Percentiles rank a stretch among this genome's conserved stretches.
These are phyloP conservation scores for Arthrinium puccinioides DNA, from an alignment of 2,329 filamentous ascomycete genomes.

Conservation along the genomic window DNA sequence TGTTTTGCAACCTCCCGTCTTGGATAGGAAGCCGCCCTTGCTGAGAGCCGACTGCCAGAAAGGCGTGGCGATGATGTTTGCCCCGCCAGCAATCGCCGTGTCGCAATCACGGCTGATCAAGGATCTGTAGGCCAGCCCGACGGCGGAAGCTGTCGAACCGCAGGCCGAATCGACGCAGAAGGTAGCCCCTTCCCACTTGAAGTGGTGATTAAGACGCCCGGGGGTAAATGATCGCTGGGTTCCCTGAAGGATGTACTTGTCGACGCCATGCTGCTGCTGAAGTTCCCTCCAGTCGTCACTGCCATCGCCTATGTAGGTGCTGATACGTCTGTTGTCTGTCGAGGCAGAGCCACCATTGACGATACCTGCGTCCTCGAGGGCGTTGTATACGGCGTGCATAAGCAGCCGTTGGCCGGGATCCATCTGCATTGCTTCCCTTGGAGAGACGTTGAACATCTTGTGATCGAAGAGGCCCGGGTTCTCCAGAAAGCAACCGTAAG, in stretches of 20 bases:
- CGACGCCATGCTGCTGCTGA: not conserved
- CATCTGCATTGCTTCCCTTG: not conserved
- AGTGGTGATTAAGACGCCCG: not conserved
- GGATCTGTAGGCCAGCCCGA: not conserved
- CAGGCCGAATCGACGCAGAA: not conserved
- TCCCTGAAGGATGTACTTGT: not conserved
- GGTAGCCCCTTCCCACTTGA: not conserved
- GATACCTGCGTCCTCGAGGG: not conserved
- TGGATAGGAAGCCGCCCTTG: not conserved
- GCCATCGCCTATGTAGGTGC: not conserved
- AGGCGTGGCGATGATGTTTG: not conserved
- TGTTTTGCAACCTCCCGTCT: not conserved
- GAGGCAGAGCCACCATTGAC: not conserved
- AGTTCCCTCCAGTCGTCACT: not conserved
- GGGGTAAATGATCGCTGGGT: not conserved
- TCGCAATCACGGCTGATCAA: not conserved
- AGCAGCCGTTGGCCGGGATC: not conserved
- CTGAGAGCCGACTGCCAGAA: not conserved
- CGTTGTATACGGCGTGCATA: not conserved
- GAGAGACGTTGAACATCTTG: not conserved
- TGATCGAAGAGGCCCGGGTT: not conserved
- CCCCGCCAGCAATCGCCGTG: not conserved
- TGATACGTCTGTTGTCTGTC: not conserved
- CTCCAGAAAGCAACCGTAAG: not conserved
- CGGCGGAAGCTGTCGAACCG: not conserved